Conservation (phyloP, 2,329 filamentous ascomycete species). For the Xylaria sp. region DNA sequence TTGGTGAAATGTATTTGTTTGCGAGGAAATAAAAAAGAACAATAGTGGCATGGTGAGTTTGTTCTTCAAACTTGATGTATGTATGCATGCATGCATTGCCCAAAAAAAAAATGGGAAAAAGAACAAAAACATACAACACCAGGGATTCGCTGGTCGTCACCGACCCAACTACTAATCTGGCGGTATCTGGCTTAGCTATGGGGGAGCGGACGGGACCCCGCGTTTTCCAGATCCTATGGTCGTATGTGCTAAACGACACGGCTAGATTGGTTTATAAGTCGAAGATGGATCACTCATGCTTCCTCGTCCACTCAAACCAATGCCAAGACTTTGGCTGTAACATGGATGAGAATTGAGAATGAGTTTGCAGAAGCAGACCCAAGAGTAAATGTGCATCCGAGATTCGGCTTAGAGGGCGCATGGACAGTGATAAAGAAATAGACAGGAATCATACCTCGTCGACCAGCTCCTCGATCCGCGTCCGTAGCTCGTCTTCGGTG, state of each 20-base stretch:
- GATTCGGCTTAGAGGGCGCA: background rate
- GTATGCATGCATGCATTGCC: background rate
- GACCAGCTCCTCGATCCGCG: constrained; percentile 68
- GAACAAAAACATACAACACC: constrained; percentile 49
- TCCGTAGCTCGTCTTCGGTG: constrained; percentile 66
- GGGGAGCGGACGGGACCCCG: constrained; percentile 50
- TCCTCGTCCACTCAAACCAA: background rate
- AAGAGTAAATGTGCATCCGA: background rate
- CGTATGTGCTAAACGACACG: constrained; percentile 40
- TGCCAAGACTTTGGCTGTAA: constrained; percentile 22
- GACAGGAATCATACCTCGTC: constrained; percentile 58
- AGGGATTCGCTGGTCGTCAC: constrained; percentile 51
- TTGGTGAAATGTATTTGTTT: background rate
- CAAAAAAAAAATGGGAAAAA: constrained; percentile 2
- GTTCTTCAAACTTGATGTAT: background rate
- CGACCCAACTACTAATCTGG: constrained; percentile 50
- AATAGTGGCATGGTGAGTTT: background rate
- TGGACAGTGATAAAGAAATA: background rate
- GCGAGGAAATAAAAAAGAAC: background rate
- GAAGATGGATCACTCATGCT: background rate
- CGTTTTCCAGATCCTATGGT: constrained; percentile 48
- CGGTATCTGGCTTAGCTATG: constrained; percentile 49
- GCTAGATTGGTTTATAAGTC: constrained; percentile 37
- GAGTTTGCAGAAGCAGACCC: background rate
- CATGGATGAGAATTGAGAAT: background rate